Base-by-base conservation (phyloP, 768 basidiomycete species). In the Hemileccinum rubropunctum region DNA sequence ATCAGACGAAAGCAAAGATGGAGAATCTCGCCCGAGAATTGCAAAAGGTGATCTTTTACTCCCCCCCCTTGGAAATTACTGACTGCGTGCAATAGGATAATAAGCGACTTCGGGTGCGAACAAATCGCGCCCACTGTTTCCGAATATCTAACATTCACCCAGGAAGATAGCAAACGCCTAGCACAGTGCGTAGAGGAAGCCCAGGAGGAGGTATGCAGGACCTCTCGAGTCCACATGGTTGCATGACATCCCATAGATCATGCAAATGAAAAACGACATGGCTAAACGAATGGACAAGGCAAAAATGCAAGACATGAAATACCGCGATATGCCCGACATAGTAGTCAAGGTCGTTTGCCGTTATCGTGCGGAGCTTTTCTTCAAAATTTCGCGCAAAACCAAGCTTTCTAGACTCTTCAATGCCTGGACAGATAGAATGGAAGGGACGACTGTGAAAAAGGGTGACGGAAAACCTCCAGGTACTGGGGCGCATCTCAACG, bases 391-490 rank as follows among this genome's bases (percentile, higher is more conserved):
- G 9, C 86, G 91, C 65, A 92, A 92, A 71, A 91, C 88, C 23
- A 92, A 91, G 64, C 75, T 94, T 30, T 83, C 84, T 48, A 79
- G 86, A 48, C 75, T 93, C 48, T 91, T 93, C 67, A 86, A 83
- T 59, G 87, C 90, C 27, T 93, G 91, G 90, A 90, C 88, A 23
- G 88, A 88, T 44, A 78, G 91, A 54, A 94, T 94, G 91, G 90
- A 91, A 64, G 72, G 73, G 54, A 72, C 72, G 10, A 69, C 66
- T 18, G 62, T 77, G 50, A 78, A 78, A 71, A 82, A 77, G 56
- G 62, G 58, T 10, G 68, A 71, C 21, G 66, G 67, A 43, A 68
- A 70, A 57, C 53, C 60, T 20, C 13, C 60, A 47, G 57, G 55
- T 33, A 42, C 56, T 41, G 56, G 49, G n/a, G 32, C 59, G 27